A percentile compares a stretch with the other conserved stretches of the same genome.
Evolutionary conservation across 2,329 filamentous ascomycete species (phyloP).

Genomic region (Fonsecaea erecta): DNA sequence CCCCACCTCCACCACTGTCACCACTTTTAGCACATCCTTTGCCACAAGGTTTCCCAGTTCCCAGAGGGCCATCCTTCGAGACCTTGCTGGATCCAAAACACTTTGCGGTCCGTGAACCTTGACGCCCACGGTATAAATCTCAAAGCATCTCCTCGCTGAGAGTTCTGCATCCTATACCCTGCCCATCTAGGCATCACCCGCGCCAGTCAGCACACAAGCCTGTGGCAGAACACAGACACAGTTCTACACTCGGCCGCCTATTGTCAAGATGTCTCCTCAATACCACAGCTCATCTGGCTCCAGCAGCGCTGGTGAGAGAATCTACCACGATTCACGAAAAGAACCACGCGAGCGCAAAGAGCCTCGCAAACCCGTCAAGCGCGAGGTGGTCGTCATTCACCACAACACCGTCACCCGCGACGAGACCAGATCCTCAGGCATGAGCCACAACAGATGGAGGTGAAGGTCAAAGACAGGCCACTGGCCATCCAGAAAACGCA

Average conservation of each 20-base stretch:
- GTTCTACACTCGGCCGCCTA: background rate
- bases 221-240: slow-evolving; percentile 1
- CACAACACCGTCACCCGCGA: slow-evolving; percentile 31
- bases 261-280: slow-evolving; percentile 29
- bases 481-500: background rate
- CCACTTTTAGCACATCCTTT: slow-evolving; percentile 35
- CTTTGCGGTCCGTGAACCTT: slow-evolving; percentile 1
- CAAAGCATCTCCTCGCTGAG: background rate
- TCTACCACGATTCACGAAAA: slow-evolving; percentile 30
- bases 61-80: slow-evolving; percentile 11
- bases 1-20: slow-evolving; percentile 30
- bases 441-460: slow-evolving; percentile 33
- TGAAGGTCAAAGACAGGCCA: slow-evolving; percentile 8
- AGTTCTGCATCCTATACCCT: background rate
- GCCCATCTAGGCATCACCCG: background rate
- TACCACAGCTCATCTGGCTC: slow-evolving; percentile 33
- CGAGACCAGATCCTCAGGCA: slow-evolving; percentile 27
- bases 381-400: slow-evolving; percentile 31
- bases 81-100: slow-evolving; percentile 4
- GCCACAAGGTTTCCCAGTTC: slow-evolving; percentile 21
- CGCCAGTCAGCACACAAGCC: background rate
- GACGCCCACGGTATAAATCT: background rate
- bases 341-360: slow-evolving; percentile 31
- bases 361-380: slow-evolving; percentile 28
- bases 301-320: slow-evolving; percentile 31